Percentiles rank a stretch among this genome's conserved stretches.
These are phyloP conservation scores for Cercospora citrullina DNA, from an alignment of 2,329 filamentous ascomycete species.

Conservation along the genomic window DNA sequence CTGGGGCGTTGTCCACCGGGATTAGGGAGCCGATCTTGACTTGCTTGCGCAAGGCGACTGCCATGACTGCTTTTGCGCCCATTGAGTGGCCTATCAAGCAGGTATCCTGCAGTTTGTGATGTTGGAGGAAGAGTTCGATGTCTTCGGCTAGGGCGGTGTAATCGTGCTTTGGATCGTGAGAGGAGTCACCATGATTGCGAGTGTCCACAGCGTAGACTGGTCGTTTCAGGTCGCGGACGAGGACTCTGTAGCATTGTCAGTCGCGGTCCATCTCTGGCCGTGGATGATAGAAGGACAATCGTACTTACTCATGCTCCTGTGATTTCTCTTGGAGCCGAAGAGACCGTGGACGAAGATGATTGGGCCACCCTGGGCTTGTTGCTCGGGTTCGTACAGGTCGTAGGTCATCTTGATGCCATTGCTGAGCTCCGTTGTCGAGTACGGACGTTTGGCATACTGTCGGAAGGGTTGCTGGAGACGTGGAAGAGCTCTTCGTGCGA, in stretches of 20 bases:
- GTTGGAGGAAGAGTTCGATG: slow-evolving; percentile 72
- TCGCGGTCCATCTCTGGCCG: too few relatives aligned
- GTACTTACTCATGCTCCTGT: slow-evolving; percentile 90
- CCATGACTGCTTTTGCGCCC: slow-evolving; percentile 94
- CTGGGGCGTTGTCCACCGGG: slow-evolving; percentile 87
- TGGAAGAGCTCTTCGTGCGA: slow-evolving; percentile 25
- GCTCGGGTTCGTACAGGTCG: slow-evolving; percentile 63
- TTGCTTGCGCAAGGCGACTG: slow-evolving; percentile 71
- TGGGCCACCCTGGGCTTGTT: slow-evolving; percentile 52
- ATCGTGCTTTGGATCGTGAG: slow-evolving; percentile 73
- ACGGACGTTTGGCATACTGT: slow-evolving; percentile 25
- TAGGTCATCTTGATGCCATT: slow-evolving; percentile 56
- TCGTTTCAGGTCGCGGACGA: slow-evolving; percentile 77
- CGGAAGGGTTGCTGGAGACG: slow-evolving; percentile 27
- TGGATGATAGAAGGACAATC: slow-evolving; percentile 37
- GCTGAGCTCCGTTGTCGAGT: slow-evolving; percentile 35
- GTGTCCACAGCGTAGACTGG: slow-evolving; percentile 85
- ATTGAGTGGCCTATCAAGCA: slow-evolving; percentile 93
- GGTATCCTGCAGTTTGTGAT: slow-evolving; percentile 67
- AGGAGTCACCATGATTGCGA: slow-evolving; percentile 89
- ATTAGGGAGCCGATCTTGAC: slow-evolving; percentile 69
- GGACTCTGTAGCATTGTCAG: slow-evolving; percentile 55
- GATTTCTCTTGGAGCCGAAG: slow-evolving; percentile 95
- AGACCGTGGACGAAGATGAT: slow-evolving; percentile 90
- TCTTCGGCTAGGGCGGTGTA: slow-evolving; percentile 82